These are phyloP conservation scores for Chrysopogon serrulatus DNA, from an alignment of 176 grass and related monocot species.

Conservation along the genomic window DNA sequence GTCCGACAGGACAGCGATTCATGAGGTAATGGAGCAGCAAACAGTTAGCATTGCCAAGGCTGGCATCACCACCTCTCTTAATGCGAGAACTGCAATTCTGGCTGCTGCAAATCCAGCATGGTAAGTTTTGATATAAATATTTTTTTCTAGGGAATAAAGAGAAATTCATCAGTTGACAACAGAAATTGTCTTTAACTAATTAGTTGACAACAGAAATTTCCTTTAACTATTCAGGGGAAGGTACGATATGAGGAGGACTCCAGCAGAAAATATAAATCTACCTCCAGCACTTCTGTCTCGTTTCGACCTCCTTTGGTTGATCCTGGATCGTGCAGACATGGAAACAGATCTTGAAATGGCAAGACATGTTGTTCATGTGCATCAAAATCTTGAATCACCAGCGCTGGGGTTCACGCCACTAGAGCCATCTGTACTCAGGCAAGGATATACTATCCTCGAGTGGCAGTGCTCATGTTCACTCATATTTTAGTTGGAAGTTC, in stretches of 20 bases:
- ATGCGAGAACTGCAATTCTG: slow-evolving; percentile 94
- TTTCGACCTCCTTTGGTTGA: slow-evolving; percentile 96
- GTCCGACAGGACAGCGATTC: slow-evolving; percentile 97
- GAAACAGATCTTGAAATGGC: slow-evolving; percentile 99
- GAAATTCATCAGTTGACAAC: slow-evolving; percentile 17
- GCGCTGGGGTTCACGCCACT: slow-evolving; percentile 90
- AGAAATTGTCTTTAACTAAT: background rate
- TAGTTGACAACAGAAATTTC: slow-evolving; percentile 13
- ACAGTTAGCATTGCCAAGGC: slow-evolving; percentile 98
- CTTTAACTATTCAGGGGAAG: slow-evolving; percentile 67
- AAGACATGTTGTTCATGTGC: slow-evolving; percentile 92
- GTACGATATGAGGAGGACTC: slow-evolving; percentile 96
- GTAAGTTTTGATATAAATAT: slow-evolving; percentile 44
- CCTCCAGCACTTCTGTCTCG: slow-evolving; percentile 96
- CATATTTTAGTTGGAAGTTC: background rate
- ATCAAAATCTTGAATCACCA: slow-evolving; percentile 95
- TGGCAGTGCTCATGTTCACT: background rate
- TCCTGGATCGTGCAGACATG: slow-evolving; percentile 97
- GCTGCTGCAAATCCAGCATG: slow-evolving; percentile 97
- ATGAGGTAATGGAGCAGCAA: slow-evolving; percentile 99
- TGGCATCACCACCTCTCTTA: slow-evolving; percentile 97
- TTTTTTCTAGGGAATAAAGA: background rate
- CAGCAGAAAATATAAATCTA: slow-evolving; percentile 99
- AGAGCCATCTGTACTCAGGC: slow-evolving; percentile 93
- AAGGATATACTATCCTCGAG: slow-evolving; percentile 15